These are phyloP conservation scores for Papiliotrema terrestris DNA, from an alignment of 1,284 basidiomycete genomes.

Conservation along the genomic window DNA sequence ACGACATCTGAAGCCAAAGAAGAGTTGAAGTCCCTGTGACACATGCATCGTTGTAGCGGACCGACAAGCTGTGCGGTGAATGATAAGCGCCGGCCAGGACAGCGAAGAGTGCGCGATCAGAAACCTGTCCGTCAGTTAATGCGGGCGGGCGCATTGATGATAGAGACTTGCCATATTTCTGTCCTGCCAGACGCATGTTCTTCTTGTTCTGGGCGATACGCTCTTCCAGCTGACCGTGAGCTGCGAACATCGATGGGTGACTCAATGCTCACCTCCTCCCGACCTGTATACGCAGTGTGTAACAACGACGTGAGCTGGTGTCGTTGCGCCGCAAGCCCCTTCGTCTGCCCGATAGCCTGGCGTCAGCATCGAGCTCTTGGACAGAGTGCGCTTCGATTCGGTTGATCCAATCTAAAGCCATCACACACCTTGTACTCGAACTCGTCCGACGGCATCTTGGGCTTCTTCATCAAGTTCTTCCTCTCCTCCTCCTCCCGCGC, in stretches of 20 bases:
- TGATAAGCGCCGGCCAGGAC: no score
- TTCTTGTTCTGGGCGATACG: conserved; percentile 46
- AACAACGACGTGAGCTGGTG: conserved; percentile 47
- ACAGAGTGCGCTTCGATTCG: no score
- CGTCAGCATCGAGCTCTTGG: background rate
- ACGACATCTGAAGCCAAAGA: no score
- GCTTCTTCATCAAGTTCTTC: conserved; percentile 24
- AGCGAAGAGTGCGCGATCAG: background rate
- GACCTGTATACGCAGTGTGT: conserved; percentile 35
- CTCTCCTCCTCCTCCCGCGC: conserved; percentile 31
- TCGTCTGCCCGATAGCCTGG: conserved; percentile 42
- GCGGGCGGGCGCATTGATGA: background rate
- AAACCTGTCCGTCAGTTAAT: background rate
- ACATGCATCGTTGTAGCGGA: background rate
- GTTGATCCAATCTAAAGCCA: background rate
- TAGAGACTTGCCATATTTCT: conserved; percentile 44
- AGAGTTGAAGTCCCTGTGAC: no score
- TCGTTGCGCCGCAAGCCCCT: conserved; percentile 44
- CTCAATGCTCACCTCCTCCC: conserved; percentile 21
- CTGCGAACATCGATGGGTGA: background rate
- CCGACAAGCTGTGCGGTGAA: background rate
- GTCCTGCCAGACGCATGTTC: conserved; percentile 38
- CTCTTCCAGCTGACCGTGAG: conserved; percentile 34
- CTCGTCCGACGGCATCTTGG: conserved; percentile 27
- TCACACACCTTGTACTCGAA: conserved; percentile 36